These are phyloP conservation scores for Cymodocea nodosa DNA, from an alignment of 116 monocot genomes.

Conservation along the genomic window DNA sequence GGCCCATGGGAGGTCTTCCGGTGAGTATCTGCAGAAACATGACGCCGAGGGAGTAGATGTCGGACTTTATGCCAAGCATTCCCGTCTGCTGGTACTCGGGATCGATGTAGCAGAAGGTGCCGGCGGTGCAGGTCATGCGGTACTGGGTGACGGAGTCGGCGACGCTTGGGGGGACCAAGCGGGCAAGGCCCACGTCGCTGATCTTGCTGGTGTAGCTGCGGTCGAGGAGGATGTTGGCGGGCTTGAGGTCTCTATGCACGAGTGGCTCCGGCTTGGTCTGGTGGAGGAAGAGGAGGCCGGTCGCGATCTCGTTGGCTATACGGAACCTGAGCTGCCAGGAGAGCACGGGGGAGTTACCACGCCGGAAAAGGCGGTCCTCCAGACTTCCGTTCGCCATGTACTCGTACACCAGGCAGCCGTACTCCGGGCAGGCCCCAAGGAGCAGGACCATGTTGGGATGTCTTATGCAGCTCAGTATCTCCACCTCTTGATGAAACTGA, in stretches of 20 bases:
- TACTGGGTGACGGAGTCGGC: conserved; percentile 34
- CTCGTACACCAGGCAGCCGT: conserved; percentile 77
- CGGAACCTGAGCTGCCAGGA: conserved; percentile 63
- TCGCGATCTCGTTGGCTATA: conserved; percentile 66
- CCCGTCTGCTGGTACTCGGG: conserved; percentile 93
- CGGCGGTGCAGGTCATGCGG: conserved; percentile 67
- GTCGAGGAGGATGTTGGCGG: conserved; percentile 72
- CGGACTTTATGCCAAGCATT: conserved; percentile 61
- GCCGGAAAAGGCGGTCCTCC: conserved; percentile 56
- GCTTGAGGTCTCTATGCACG: conserved; percentile 75
- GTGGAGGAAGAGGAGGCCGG: conserved; percentile 70
- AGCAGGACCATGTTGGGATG: conserved; percentile 91
- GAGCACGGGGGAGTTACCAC: conserved; percentile 23
- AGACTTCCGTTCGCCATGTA: conserved; percentile 79
- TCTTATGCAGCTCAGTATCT: conserved; percentile 53
- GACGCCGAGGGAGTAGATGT: conserved; percentile 77
- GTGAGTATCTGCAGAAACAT: conserved; percentile 74
- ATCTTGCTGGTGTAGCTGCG: conserved; percentile 66
- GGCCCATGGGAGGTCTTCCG: conserved; percentile 49
- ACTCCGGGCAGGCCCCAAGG: conserved; percentile 72
- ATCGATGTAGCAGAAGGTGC: conserved; percentile 92
- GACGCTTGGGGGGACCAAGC: conserved; percentile 31
- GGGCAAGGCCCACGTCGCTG: conserved; percentile 66
- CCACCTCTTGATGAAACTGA: conserved; percentile 83
- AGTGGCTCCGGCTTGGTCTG: conserved; percentile 60